Evolutionary conservation across 768 basidiomycete species (phyloP).

Genomic region (Neoboletus magnificus): DNA sequence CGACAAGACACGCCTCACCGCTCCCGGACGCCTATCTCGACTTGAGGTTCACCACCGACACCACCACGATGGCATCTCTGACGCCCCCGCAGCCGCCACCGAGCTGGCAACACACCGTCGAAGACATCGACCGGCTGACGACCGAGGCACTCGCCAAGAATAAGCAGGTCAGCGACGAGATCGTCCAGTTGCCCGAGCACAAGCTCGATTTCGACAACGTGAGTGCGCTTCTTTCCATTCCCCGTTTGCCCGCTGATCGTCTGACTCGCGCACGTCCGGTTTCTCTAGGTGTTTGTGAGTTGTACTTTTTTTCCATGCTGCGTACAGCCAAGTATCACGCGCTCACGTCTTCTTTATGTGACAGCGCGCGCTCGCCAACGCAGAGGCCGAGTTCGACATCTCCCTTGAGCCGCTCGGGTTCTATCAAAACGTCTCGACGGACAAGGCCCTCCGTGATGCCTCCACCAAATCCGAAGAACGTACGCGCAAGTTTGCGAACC

Average conservation of each 20-base stretch:
- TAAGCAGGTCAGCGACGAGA: conserved; percentile 53
- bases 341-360: conserved; percentile 2
- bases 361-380: conserved; percentile 58
- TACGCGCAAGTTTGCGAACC: conserved; percentile 68
- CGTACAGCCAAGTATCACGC: background rate
- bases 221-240: conserved; percentile 19
- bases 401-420: conserved; percentile 63
- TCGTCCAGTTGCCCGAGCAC: conserved; percentile 56
- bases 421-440: conserved; percentile 77
- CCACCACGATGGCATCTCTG: conserved; percentile 42
- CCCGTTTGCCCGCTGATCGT: background rate
- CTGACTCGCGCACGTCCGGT: background rate
- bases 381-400: conserved; percentile 52
- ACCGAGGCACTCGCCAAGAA: conserved; percentile 58
- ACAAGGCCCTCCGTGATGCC: conserved; percentile 76
- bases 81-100: conserved; percentile 66
- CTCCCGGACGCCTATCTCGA: background rate
- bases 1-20: background rate
- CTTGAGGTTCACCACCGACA: conserved; percentile 5
- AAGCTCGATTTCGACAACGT: conserved; percentile 70
- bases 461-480: conserved; percentile 72
- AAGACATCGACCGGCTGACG: conserved; percentile 56
- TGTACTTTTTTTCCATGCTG: background rate
- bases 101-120: conserved; percentile 64
- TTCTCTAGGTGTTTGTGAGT: conserved; percentile 70